Evolutionary conservation across 768 basidiomycete genomes (phyloP).

Genomic region (Pleurotus eryngii): DNA sequence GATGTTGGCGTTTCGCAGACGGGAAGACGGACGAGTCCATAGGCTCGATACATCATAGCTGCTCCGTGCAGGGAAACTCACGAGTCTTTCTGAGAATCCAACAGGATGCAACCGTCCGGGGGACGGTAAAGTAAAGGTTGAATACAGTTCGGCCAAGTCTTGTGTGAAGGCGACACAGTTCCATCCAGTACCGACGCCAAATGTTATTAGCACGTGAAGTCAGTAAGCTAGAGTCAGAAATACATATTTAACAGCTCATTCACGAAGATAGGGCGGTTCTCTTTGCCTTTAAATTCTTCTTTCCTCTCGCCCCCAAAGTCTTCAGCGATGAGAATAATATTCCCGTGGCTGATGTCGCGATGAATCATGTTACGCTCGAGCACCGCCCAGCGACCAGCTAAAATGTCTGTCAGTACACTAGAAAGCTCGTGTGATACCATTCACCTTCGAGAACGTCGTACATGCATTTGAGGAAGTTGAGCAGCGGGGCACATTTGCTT

Average conservation of each 20-base stretch:
- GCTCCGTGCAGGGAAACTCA: no score
- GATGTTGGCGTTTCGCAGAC: no score
- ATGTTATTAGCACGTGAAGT: no score
- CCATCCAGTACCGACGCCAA: no score
- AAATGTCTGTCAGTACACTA: not conserved
- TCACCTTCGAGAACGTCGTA: constrained; percentile 6
- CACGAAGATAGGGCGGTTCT: not conserved
- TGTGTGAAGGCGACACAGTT: no score
- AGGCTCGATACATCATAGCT: no score
- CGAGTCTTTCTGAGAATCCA: no score
- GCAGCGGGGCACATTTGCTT: not conserved
- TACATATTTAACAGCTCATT: not conserved
- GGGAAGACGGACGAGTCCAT: no score
- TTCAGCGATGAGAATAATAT: not conserved
- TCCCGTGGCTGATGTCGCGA: not conserved
- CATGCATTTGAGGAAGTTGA: not conserved
- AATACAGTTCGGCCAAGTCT: no score
- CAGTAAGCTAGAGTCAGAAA: no score
- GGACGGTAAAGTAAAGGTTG: no score
- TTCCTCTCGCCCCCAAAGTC: not conserved
- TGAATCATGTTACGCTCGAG: not conserved
- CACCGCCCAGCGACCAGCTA: not conserved
- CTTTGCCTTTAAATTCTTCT: not conserved
- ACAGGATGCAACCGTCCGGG: no score
- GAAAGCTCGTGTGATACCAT: not conserved